Evolutionary conservation across 345 rosid species (phyloP), one percentile per base, ranked within the genome.

Genomic region (Diplotaxis tenuifolia): DNA sequence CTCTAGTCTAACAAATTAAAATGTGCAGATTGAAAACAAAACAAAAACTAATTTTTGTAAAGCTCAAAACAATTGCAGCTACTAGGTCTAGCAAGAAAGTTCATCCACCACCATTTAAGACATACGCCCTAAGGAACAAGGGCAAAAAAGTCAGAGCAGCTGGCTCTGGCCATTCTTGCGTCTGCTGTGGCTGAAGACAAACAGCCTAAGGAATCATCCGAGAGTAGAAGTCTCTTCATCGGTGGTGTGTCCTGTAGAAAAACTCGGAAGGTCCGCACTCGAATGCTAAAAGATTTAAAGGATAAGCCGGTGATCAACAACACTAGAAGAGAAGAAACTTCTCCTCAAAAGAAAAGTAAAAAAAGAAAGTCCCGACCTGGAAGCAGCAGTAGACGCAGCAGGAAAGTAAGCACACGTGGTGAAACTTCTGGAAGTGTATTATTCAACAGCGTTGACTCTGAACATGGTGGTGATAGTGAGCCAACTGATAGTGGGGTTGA

Each of bases 401-500:
- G 19, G 19, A 16, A 47, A 16, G 9, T 16, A 16, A 15, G 54
- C 54, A 47, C 20, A 47, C 4, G 4, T 47, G 20, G 54, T 16
- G 54, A 9, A 47, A 10, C 20, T 47, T 16, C 21, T 16, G 54
- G 9, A 47, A 47, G 7, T 47, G 54, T 21, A 9, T 47, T 21
- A 9, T 47, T 11, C 21, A 47, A 47, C 7, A 47, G 3, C 52
- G 19, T 15, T 45, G 52, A 45, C 2, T 6, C 52, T 45, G 19
- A 6, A 3, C 52, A 40, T 32, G 69, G 73, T 63, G 21, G 67
- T 31, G 21, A 65, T 31, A 75, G 67, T 50, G 74, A 65, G 20
- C 68, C 84, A 71, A 73, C 75, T 56, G 78, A 85, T 36, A 63
- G 68, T 58, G 83, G 74, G 60, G 70, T 57, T 49, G 86, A 85